These are phyloP conservation scores for Sugiyamaella qingdaonensis DNA, from an alignment of 805 yeast genomes.

Conservation along the genomic window DNA sequence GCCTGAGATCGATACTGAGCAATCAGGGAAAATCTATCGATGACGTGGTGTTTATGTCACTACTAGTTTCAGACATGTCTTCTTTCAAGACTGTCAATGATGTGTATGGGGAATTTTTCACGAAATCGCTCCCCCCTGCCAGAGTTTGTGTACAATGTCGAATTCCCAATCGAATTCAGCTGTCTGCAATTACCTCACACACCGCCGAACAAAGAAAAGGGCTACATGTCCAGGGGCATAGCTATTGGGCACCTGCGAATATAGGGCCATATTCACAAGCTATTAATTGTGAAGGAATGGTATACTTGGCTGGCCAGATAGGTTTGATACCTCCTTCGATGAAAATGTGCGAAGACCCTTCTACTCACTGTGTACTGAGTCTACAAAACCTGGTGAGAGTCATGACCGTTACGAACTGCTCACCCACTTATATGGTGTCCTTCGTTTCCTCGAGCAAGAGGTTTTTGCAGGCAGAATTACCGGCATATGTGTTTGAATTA, in stretches of 20 bases:
- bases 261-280: slow-evolving; percentile 97
- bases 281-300: slow-evolving; percentile 45
- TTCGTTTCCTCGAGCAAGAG: background rate
- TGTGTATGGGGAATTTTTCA: slow-evolving; percentile 51
- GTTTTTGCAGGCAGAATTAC: background rate
- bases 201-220: slow-evolving; percentile 41
- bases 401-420: background rate
- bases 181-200: slow-evolving; percentile 52
- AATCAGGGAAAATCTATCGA: slow-evolving; percentile 19
- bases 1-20: slow-evolving; percentile 7
- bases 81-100: slow-evolving; percentile 59
- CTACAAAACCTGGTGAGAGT: slow-evolving; percentile 73
- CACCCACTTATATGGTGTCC: background rate
- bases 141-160: slow-evolving; percentile 74
- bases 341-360: slow-evolving; percentile 39
- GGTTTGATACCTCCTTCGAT: slow-evolving; percentile 73
- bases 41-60: slow-evolving; percentile 55
- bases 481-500: background rate
- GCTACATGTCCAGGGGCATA: slow-evolving; percentile 84
- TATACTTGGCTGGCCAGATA: slow-evolving; percentile 86
- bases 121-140: slow-evolving; percentile 72
- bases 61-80: slow-evolving; percentile 61
- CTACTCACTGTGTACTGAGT: slow-evolving; percentile 47
- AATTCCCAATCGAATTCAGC: slow-evolving; percentile 44
- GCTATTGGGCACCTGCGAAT: slow-evolving; percentile 98